Evolutionary conservation across 768 basidiomycete genomes (phyloP).

Genomic region (Leccinum subtestaceum): DNA sequence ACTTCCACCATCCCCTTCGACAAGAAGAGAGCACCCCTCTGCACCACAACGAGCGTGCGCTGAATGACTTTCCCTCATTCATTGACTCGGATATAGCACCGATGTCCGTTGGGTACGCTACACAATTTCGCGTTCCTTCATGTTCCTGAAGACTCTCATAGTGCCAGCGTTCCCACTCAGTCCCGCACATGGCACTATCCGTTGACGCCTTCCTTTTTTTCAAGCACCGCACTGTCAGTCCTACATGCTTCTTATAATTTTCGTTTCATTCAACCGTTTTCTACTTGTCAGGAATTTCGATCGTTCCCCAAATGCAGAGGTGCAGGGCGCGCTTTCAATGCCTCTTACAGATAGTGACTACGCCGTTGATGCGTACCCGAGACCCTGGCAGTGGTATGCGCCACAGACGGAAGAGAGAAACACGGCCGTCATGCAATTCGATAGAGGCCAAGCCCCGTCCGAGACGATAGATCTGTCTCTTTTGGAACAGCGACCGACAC

Average conservation of each 20-base stretch:
- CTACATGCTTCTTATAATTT: not conserved
- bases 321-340: not conserved
- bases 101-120: conserved; percentile 9
- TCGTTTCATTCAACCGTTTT: not conserved
- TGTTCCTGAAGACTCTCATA: conserved; percentile 8
- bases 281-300: conserved; percentile 7
- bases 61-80: not conserved
- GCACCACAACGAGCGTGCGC: not conserved
- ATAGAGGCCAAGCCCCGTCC: conserved; percentile 15
- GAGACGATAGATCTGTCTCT: not conserved
- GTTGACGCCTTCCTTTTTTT: not conserved
- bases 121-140: not conserved
- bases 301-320: not conserved
- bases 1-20: not conserved
- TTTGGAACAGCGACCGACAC: not conserved
- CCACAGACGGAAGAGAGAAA: not conserved
- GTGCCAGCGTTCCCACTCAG: not conserved
- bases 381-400: not conserved
- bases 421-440: not conserved
- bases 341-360: not conserved
- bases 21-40: not conserved
- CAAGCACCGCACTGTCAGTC: conserved; percentile 13
- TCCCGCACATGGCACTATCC: not conserved
- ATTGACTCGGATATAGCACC: not conserved
- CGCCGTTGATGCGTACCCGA: not conserved